Percentiles rank a stretch among this genome's conserved stretches.
phyloP scores from a whole-genome alignment of 176 grass and related monocot species.

The Rhynchospora pubera region DNA sequence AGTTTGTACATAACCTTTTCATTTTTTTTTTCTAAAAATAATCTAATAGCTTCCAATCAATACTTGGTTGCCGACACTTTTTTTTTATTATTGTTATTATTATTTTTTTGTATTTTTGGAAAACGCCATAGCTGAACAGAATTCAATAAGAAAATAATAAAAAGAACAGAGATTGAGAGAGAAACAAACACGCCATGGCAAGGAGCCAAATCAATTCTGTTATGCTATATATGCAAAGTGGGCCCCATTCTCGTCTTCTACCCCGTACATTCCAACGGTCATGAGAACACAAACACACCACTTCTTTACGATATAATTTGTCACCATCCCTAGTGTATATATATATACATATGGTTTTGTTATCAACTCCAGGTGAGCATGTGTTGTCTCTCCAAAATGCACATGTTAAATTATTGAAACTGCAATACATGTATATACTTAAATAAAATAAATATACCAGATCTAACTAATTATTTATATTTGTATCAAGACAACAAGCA shows the following conservation, averaged over 20 bases:
- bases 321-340: neutral
- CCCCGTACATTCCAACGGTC: neutral
- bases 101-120: neutral
- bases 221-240: slow-evolving; percentile 1
- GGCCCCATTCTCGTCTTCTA: neutral
- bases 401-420: neutral
- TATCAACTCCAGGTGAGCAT: neutral
- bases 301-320: neutral
- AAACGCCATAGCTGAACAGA: neutral
- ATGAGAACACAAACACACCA: neutral
- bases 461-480: too few species aligned
- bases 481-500: too few species aligned
- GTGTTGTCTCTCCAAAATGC: neutral
- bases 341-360: neutral
- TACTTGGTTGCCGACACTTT: neutral
- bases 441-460: too few species aligned
- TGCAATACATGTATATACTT: too few species aligned
- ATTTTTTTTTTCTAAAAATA: too few species aligned
- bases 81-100: neutral
- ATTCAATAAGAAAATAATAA: slow-evolving; percentile 1
- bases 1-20: too few species aligned
- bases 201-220: slow-evolving; percentile 15
- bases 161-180: neutral
- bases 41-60: too few species aligned
- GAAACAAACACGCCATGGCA: neutral